Conservation (phyloP, 1,139 yeast species). For the Diutina ranongensis region DNA sequence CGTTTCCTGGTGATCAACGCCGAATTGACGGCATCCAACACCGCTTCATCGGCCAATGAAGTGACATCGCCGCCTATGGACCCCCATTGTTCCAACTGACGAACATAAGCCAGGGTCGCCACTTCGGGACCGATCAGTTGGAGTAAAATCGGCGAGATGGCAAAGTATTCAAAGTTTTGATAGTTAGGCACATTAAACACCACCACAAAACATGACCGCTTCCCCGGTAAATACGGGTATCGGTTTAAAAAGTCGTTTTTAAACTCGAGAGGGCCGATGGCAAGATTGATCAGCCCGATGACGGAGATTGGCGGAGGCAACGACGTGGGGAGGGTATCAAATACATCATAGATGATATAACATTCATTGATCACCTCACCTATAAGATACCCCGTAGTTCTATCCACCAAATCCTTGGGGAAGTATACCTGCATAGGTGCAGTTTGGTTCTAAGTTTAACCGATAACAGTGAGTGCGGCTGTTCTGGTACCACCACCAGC, state of each 20-base stretch:
- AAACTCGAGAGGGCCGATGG: background rate
- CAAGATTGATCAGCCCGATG: background rate
- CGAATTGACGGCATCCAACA: constrained; percentile 1
- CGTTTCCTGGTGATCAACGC: background rate
- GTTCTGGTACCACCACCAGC: too few species aligned
- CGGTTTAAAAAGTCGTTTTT: constrained; percentile 2
- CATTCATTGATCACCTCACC: background rate
- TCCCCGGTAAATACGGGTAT: background rate
- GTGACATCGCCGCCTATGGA: background rate
- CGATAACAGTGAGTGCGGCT: too few species aligned
- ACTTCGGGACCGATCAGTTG: constrained; percentile 18
- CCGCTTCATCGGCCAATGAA: background rate
- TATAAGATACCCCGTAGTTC: background rate
- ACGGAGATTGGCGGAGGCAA: background rate
- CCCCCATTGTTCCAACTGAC: background rate
- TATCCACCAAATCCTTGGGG: background rate
- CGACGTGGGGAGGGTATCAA: background rate
- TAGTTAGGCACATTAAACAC: constrained; percentile 67
- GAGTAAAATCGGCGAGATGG: constrained; percentile 59
- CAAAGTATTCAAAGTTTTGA: constrained; percentile 64
- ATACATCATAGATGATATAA: background rate
- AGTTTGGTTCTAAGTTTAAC: too few species aligned
- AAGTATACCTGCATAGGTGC: constrained; percentile 2
- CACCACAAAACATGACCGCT: constrained; percentile 20
- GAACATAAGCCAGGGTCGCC: background rate